phyloP scores from a whole-genome alignment of 2,329 filamentous ascomycete genomes.

The Blumeria graminis region DNA sequence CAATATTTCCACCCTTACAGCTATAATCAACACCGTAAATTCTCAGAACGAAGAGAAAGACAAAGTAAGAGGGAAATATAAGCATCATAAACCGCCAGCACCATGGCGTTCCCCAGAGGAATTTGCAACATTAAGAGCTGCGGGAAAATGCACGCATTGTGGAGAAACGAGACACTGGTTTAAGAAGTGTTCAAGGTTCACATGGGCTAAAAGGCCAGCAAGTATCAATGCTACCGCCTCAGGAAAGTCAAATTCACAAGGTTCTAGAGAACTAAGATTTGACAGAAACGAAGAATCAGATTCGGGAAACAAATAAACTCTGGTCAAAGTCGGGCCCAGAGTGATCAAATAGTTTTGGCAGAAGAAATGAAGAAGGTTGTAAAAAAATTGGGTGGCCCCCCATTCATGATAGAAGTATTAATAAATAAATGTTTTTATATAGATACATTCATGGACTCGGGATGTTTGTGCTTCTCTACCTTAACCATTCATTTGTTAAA shows the following conservation, averaged over 20 bases:
- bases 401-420: not conserved
- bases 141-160: not conserved
- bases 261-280: too few relatives aligned
- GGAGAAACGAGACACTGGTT: not conserved
- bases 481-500: not conserved
- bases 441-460: not conserved
- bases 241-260: too few relatives aligned
- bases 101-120: too few relatives aligned
- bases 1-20: not conserved
- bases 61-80: too few relatives aligned
- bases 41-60: not conserved
- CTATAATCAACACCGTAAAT: not conserved
- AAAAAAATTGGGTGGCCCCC: not conserved
- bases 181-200: not conserved
- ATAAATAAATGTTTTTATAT: conserved; percentile 1
- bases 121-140: not conserved
- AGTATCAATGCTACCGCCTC: too few relatives aligned
- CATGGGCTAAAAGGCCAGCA: not conserved
- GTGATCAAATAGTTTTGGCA: not conserved
- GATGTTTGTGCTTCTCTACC: not conserved
- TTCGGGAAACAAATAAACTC: not conserved
- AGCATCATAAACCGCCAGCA: not conserved
- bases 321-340: not conserved
- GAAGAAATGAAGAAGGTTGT: not conserved
- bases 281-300: not conserved